phyloP scores from a whole-genome alignment of 1,284 basidiomycete genomes.

The Moniliophthora roreri region DNA sequence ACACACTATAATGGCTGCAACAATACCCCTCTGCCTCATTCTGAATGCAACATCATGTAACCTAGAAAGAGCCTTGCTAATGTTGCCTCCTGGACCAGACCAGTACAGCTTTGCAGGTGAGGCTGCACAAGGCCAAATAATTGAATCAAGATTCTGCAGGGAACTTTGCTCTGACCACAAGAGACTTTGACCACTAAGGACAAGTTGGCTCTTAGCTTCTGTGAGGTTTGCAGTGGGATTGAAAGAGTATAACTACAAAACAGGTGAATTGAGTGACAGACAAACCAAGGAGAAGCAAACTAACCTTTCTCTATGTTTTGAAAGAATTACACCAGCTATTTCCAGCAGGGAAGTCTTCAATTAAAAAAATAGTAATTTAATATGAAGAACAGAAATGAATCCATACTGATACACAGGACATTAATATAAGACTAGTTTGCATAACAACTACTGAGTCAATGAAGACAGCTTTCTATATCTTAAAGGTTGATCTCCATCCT shows the following conservation, averaged over 20 bases:
- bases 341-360: conserved; percentile 53
- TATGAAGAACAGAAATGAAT: no score
- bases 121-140: conserved; percentile 80
- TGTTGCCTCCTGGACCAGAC: conserved; percentile 63
- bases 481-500: no score
- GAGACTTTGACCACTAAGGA: conserved; percentile 76
- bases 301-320: conserved; percentile 74
- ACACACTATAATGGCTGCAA: conserved; percentile 86
- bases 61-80: conserved; percentile 65
- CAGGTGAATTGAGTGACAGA: not conserved
- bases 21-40: conserved; percentile 69
- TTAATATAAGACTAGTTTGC: no score
- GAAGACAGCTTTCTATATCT: no score
- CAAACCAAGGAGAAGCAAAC: conserved; percentile 7
- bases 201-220: conserved; percentile 43
- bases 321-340: conserved; percentile 70
- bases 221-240: conserved; percentile 66
- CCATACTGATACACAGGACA: no score
- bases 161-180: conserved; percentile 82
- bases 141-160: conserved; percentile 67
- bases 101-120: conserved; percentile 82
- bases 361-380: no score
- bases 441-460: no score
- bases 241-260: conserved; percentile 63
- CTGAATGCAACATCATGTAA: conserved; percentile 77